These are phyloP conservation scores for Lentinula boryana DNA, from an alignment of 768 basidiomycete species.

Conservation along the genomic window DNA sequence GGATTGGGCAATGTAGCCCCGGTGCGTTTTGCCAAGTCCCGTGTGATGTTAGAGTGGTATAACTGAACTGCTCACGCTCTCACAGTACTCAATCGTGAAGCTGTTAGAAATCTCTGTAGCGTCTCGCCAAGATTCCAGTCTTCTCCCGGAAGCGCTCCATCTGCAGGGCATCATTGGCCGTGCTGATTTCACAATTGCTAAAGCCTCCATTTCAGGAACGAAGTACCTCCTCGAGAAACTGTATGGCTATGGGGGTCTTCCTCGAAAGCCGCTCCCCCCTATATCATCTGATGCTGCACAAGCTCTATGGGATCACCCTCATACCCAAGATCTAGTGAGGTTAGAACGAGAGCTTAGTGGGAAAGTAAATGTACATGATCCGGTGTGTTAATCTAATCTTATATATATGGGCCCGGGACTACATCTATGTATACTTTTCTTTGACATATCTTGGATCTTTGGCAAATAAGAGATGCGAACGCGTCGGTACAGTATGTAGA, in stretches of 20 bases:
- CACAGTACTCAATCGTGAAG: conserved; percentile 50
- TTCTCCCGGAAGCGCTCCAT: conserved; percentile 62
- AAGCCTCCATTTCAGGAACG: conserved; percentile 74
- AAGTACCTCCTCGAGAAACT: conserved; percentile 72
- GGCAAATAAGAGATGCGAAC: too few species aligned
- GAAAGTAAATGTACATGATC: conserved; percentile 17
- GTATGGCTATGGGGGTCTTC: conserved; percentile 75
- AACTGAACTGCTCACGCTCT: background rate
- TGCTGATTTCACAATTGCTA: conserved; percentile 76
- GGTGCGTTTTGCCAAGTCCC: conserved; percentile 28
- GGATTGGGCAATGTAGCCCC: conserved; percentile 84
- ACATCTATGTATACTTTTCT: background rate
- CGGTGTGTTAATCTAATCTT: background rate
- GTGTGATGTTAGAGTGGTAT: background rate
- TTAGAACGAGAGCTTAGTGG: conserved; percentile 54
- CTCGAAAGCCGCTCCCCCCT: conserved; percentile 74
- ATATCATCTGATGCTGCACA: conserved; percentile 49
- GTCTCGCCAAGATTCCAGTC: conserved; percentile 45
- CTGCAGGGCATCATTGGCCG: conserved; percentile 78
- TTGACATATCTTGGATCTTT: background rate
- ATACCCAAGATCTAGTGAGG: conserved; percentile 61
- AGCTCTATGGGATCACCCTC: conserved; percentile 66
- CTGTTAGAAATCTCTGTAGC: conserved; percentile 59
- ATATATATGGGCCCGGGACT: background rate
- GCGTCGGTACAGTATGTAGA: too few species aligned